Percentiles rank a stretch among this genome's conserved stretches.
phyloP scores from a whole-genome alignment of 2,329 filamentous ascomycete genomes.

The Tolypocladium sp. region DNA sequence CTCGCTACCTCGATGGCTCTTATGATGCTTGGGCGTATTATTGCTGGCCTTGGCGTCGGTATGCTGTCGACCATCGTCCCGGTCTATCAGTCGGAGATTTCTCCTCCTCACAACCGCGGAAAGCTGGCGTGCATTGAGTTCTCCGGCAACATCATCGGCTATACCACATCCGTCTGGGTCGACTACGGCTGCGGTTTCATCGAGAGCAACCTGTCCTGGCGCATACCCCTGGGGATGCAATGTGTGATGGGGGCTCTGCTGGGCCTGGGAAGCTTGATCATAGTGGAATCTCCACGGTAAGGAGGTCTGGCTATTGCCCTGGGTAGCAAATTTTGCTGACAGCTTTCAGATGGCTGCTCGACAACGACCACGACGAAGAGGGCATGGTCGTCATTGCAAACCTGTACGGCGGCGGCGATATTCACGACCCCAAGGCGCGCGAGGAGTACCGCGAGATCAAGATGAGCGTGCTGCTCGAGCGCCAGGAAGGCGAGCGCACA shows the following conservation, averaged over 20 bases:
- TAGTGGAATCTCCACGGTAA: conserved; percentile 91
- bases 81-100: conserved; percentile 91
- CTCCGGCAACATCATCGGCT: conserved; percentile 92
- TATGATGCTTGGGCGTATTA: conserved; percentile 78
- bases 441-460: conserved; percentile 99
- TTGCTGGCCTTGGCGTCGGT: conserved; percentile 80
- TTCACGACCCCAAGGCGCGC: conserved; percentile 83
- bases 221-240: conserved; percentile 81
- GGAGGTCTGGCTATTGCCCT: conserved; percentile 4
- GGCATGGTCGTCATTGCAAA: conserved; percentile 98
- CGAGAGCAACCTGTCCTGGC: conserved; percentile 77
- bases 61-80: conserved; percentile 87
- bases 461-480: conserved; percentile 88
- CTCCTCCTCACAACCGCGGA: conserved; percentile 89
- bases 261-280: conserved; percentile 77
- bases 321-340: conserved; percentile 13
- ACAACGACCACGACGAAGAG: conserved; percentile 97
- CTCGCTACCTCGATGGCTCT: conserved; percentile 75
- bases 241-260: conserved; percentile 88
- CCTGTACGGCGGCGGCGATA: conserved; percentile 89
- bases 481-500: conserved; percentile 87
- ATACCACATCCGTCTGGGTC: conserved; percentile 95
- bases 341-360: conserved; percentile 72
- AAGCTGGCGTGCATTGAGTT: conserved; percentile 97
- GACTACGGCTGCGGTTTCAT: conserved; percentile 97